These are phyloP conservation scores for Triangularia setosa DNA, from an alignment of 2,329 filamentous ascomycete genomes.

Conservation along the genomic window DNA sequence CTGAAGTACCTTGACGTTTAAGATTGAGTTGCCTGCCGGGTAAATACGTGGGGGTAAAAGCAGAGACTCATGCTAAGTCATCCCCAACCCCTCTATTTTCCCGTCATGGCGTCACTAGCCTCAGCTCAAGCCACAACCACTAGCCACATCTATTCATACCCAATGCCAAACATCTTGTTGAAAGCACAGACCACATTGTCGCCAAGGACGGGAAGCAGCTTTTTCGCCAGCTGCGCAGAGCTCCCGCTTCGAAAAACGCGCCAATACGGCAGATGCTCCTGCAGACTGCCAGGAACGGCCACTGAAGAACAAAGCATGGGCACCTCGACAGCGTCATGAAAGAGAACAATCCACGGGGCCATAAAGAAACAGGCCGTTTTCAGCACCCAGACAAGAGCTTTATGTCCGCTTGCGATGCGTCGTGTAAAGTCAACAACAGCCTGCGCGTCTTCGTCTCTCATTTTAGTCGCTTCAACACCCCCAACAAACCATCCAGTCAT, in stretches of 20 bases:
- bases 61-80: not conserved
- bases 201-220: not conserved
- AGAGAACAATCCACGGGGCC: constrained; percentile 3
- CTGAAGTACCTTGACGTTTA: too few relatives aligned
- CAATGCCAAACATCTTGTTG: not conserved
- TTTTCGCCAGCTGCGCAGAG: not conserved
- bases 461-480: constrained; percentile 15
- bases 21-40: not conserved
- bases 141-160: not conserved
- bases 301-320: constrained; percentile 17
- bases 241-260: constrained; percentile 9
- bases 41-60: not conserved
- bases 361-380: constrained; percentile 26
- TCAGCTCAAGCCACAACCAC: not conserved
- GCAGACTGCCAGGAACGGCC: constrained; percentile 1
- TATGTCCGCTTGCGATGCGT: constrained; percentile 24
- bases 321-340: constrained; percentile 16
- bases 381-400: constrained; percentile 24
- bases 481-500: too few relatives aligned
- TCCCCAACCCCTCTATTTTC: not conserved
- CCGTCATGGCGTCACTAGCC: too few relatives aligned
- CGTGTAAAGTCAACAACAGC: constrained; percentile 5
- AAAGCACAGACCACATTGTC: not conserved
- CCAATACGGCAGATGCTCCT: constrained; percentile 10
- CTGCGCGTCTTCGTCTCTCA: constrained; percentile 11